A percentile compares a stretch with the other conserved stretches of the same genome.
Conservation (phyloP, 495 filamentous ascomycete species). For the Penicillium silybi region DNA sequence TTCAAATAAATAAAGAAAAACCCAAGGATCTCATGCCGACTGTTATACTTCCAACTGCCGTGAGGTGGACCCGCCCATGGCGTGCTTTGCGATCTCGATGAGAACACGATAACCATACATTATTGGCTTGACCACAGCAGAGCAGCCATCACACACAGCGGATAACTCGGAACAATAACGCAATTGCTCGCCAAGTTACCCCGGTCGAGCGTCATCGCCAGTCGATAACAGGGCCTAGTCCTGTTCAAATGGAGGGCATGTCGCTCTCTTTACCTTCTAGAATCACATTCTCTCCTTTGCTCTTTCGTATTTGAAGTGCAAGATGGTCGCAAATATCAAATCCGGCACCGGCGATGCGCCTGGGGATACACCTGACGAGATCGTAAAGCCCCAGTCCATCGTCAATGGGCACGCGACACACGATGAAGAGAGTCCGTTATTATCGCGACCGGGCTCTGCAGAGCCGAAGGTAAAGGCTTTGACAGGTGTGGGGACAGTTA, state of each 20-base stretch:
- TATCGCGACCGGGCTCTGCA: background rate
- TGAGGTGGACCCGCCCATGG: constrained; percentile 7
- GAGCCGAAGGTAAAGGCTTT: constrained; percentile 8
- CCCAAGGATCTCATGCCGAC: too few relatives aligned
- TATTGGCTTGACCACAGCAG: background rate
- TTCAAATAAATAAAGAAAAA: too few relatives aligned
- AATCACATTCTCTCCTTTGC: background rate
- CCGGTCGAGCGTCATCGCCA: constrained; percentile 1
- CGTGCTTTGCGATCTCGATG: constrained; percentile 20
- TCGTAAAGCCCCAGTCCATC: background rate
- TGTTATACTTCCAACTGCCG: background rate
- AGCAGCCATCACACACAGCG: background rate
- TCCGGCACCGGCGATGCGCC: constrained; percentile 3
- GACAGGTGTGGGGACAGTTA: constrained; percentile 28
- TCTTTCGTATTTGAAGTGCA: background rate
- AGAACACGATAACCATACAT: constrained; percentile 7
- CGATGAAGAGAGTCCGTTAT: constrained; percentile 27
- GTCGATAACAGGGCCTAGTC: background rate
- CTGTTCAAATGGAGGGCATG: background rate
- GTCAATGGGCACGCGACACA: background rate
- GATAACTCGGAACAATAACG: constrained; percentile 5
- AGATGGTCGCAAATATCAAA: constrained; percentile 4
- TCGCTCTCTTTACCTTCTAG: background rate
- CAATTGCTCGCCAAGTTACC: constrained; percentile 3
- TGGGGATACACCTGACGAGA: background rate